These are phyloP conservation scores for Straminergon stramineum DNA, from an alignment of 225 moss, liverwort and hornwort genomes.

Conservation along the genomic window DNA sequence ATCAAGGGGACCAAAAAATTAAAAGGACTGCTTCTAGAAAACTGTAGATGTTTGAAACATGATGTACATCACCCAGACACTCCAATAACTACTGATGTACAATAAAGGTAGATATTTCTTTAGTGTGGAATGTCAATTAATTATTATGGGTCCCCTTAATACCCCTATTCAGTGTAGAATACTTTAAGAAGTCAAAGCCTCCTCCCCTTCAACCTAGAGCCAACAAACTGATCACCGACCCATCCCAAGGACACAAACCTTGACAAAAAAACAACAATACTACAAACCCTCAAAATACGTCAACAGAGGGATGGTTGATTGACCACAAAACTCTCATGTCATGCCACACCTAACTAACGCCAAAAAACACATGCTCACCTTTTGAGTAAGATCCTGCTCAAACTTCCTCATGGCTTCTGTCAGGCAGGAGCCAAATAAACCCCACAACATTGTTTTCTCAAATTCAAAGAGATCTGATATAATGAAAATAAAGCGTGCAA, in stretches of 20 bases:
- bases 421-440: too few species aligned
- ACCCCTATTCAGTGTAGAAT: too few species aligned
- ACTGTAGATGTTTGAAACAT: too few species aligned
- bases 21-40: too few species aligned
- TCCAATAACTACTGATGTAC: too few species aligned
- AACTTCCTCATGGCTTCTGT: neutral
- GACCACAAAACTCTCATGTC: neutral
- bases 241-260: neutral
- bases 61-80: too few species aligned
- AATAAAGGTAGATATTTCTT: too few species aligned
- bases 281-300: neutral
- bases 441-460: too few species aligned
- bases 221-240: neutral
- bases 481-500: neutral
- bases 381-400: neutral
- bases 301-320: neutral
- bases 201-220: neutral
- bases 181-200: neutral
- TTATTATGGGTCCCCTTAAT: too few species aligned
- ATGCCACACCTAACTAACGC: neutral
- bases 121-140: too few species aligned
- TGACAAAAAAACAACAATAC: neutral
- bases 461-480: too few species aligned
- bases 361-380: neutral
- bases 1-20: too few species aligned